These are phyloP conservation scores for Botrytis cinerea DNA, from an alignment of 2,329 filamentous ascomycete species.

Conservation along the genomic window DNA sequence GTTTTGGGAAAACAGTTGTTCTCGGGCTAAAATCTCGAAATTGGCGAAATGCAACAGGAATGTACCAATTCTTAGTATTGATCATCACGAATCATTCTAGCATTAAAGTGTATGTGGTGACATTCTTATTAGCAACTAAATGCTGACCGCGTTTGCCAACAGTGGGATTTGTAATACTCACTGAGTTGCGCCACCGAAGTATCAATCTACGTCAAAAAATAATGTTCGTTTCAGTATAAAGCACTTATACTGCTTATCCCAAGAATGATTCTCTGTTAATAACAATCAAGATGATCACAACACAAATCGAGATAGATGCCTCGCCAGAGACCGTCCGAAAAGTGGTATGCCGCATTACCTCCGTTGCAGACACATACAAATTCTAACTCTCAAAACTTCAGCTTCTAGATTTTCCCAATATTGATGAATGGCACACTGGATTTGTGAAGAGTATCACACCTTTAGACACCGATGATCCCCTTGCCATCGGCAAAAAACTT, in stretches of 20 bases:
- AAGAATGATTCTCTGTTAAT: neutral
- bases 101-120: neutral
- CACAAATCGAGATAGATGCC: slow-evolving; percentile 5
- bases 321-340: neutral
- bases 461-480: neutral
- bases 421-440: neutral
- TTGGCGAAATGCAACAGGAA: neutral
- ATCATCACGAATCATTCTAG: no score
- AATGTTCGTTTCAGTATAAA: neutral
- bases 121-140: neutral
- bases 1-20: neutral
- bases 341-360: neutral
- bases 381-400: neutral
- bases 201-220: neutral
- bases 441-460: slow-evolving; percentile 1
- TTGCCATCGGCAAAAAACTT: neutral
- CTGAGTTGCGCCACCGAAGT: neutral
- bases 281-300: slow-evolving; percentile 11
- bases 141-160: neutral
- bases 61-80: neutral
- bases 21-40: neutral
- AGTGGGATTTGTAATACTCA: neutral
- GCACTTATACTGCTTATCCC: neutral
- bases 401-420: slow-evolving; percentile 1
- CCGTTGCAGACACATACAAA: neutral